Percentiles rank a stretch among this genome's conserved stretches.
Conservation (phyloP, 208 protist genomes). For the Leishmania mexicana region DNA sequence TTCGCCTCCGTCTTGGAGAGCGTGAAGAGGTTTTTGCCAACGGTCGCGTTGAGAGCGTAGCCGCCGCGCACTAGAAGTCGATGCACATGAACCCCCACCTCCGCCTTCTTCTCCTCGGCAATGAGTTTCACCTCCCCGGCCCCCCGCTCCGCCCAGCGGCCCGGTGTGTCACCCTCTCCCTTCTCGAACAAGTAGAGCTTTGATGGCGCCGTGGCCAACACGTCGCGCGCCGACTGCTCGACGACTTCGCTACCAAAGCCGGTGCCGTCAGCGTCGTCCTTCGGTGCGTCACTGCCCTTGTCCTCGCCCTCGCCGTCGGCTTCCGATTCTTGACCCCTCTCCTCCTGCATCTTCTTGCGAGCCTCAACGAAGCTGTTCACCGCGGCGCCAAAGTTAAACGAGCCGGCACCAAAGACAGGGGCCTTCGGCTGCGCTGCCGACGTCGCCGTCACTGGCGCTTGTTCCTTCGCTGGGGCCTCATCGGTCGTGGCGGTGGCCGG, state of each 20-base stretch:
- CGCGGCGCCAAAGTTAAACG: conserved; percentile 67
- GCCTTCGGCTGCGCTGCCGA: conserved; percentile 7
- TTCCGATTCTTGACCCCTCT: conserved; percentile 12
- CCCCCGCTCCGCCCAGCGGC: conserved; percentile 70
- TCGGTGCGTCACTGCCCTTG: conserved; percentile 23
- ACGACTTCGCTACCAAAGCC: conserved; percentile 31
- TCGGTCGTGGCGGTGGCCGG: conserved; percentile 2
- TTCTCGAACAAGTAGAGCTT: conserved; percentile 77
- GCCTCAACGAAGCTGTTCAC: conserved; percentile 78
- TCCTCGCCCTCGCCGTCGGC: conserved; percentile 14
- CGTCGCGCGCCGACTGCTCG: conserved; percentile 38
- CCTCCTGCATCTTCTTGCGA: conserved; percentile 58
- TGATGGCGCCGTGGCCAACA: conserved; percentile 45
- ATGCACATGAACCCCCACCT: conserved; percentile 33
- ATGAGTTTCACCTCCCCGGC: conserved; percentile 70
- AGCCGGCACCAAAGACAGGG: conserved; percentile 39
- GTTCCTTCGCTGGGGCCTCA: conserved; percentile 5
- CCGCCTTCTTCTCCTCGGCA: conserved; percentile 32
- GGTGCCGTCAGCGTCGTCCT: conserved; percentile 20
- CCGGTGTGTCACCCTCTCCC: conserved; percentile 35
- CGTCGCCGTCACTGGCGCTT: conserved; percentile 3
- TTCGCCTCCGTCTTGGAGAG: conserved; percentile 52
- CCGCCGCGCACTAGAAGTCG: conserved; percentile 84
- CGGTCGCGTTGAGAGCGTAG: conserved; percentile 68
- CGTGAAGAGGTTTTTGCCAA: conserved; percentile 50